Percentiles rank a stretch among this genome's conserved stretches.
These are phyloP conservation scores for Clitopilus passeckerianus DNA, from an alignment of 768 basidiomycete species.

Conservation along the genomic window DNA sequence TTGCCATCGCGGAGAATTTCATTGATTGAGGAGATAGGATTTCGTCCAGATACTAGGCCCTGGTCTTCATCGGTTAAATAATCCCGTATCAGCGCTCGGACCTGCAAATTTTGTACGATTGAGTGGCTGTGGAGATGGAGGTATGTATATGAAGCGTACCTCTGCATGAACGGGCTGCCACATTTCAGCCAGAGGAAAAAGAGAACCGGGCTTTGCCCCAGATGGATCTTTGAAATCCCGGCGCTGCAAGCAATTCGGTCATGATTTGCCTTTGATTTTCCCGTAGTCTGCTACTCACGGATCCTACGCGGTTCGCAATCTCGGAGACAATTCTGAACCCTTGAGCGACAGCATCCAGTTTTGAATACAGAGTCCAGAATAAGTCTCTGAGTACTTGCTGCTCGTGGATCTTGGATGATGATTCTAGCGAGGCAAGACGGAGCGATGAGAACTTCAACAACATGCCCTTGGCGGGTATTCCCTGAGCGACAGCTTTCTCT, in stretches of 20 bases:
- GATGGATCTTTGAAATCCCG: slow-evolving; percentile 89
- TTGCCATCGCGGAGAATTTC: slow-evolving; percentile 87
- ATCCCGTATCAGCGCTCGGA: slow-evolving; percentile 78
- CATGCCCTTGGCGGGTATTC: slow-evolving; percentile 18
- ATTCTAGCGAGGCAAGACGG: slow-evolving; percentile 70
- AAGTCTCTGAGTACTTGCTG: slow-evolving; percentile 87
- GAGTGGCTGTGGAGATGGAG: slow-evolving; percentile 1
- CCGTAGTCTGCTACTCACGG: slow-evolving; percentile 51
- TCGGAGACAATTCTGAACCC: slow-evolving; percentile 88
- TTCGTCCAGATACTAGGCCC: slow-evolving; percentile 71
- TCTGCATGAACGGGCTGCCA: slow-evolving; percentile 89
- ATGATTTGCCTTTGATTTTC: background rate
- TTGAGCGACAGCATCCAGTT: slow-evolving; percentile 90
- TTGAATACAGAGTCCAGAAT: slow-evolving; percentile 97
- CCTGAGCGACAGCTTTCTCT: slow-evolving; percentile 10
- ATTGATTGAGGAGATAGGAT: slow-evolving; percentile 90
- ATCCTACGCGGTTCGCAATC: slow-evolving; percentile 85
- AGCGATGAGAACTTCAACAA: slow-evolving; percentile 47
- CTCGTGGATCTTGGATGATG: slow-evolving; percentile 65
- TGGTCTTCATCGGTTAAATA: slow-evolving; percentile 92
- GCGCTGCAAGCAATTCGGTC: slow-evolving; percentile 42
- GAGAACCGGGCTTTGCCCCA: slow-evolving; percentile 64
- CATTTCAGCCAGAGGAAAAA: slow-evolving; percentile 83
- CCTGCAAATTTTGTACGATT: slow-evolving; percentile 34
- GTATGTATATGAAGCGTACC: slow-evolving; percentile 36